A percentile compares a stretch with the other conserved stretches of the same genome.
Evolutionary conservation across 164 flowering plant genomes (phyloP).

Genomic region (Dillenia suffruticosa): DNA sequence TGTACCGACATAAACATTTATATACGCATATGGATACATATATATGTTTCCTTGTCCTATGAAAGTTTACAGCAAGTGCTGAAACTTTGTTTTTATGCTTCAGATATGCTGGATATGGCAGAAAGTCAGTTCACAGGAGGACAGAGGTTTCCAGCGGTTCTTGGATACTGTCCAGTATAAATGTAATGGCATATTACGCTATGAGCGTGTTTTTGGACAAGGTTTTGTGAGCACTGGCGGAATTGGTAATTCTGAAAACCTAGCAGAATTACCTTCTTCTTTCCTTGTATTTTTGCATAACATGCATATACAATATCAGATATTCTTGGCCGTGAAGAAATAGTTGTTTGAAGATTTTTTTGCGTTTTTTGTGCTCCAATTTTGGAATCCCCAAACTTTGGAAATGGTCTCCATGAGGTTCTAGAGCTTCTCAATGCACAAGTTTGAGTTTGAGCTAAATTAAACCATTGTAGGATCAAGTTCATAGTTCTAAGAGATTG

Average conservation of each 20-base stretch:
- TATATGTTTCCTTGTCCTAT: slow-evolving; percentile 1
- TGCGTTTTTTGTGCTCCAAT: too few species aligned
- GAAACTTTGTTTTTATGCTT: slow-evolving; percentile 5
- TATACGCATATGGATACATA: not conserved
- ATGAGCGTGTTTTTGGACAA: slow-evolving; percentile 90
- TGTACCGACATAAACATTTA: not conserved
- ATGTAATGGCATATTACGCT: slow-evolving; percentile 74
- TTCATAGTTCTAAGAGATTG: too few species aligned
- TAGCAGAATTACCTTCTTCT: too few species aligned
- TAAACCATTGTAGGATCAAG: too few species aligned
- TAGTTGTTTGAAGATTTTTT: too few species aligned
- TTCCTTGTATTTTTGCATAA: too few species aligned
- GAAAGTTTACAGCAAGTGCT: not conserved
- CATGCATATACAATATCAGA: too few species aligned
- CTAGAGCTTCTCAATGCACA: too few species aligned
- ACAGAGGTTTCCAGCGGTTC: slow-evolving; percentile 82
- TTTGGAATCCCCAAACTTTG: too few species aligned
- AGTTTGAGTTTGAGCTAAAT: too few species aligned
- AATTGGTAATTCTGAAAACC: slow-evolving; percentile 36
- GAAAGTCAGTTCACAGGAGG: slow-evolving; percentile 65
- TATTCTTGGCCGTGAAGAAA: too few species aligned
- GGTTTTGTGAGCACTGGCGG: slow-evolving; percentile 99
- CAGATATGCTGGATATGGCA: slow-evolving; percentile 98
- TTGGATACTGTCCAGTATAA: slow-evolving; percentile 89
- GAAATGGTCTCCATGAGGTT: too few species aligned